Percentiles rank a stretch among this genome's conserved stretches.
Conservation (phyloP, 2,329 filamentous ascomycete species). For the Stemphylium lycopersici region DNA sequence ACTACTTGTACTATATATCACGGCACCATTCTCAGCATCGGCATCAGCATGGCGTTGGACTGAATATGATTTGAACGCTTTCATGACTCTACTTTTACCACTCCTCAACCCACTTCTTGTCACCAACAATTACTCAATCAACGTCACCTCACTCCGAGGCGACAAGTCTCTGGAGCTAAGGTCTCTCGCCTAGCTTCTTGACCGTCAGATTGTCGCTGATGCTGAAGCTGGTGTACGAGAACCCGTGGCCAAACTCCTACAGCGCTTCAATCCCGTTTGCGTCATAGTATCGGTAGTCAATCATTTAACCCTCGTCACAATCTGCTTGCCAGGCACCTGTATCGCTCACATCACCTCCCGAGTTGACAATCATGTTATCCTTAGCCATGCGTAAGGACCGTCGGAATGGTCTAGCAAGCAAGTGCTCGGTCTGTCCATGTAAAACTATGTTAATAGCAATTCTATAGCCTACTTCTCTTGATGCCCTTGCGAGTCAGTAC, state of each 20-base stretch:
- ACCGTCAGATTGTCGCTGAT: neutral
- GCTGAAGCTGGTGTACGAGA: conserved; percentile 48
- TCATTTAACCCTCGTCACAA: conserved; percentile 59
- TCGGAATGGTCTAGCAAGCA: too few relatives aligned
- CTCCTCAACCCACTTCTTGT: neutral
- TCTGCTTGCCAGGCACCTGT: conserved; percentile 54
- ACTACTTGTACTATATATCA: conserved; percentile 32
- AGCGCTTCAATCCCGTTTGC: conserved; percentile 32
- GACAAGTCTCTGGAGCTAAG: too few relatives aligned
- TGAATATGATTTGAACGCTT: conserved; percentile 8
- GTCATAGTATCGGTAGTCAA: conserved; percentile 63
- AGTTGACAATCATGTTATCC: conserved; percentile 40
- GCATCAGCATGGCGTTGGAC: conserved; percentile 33
- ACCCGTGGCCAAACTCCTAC: conserved; percentile 48
- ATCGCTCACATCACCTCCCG: conserved; percentile 40
- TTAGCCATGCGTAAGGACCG: too few relatives aligned
- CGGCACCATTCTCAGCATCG: conserved; percentile 23
- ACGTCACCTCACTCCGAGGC: too few relatives aligned
- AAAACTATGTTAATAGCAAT: too few relatives aligned
- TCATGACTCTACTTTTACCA: neutral
- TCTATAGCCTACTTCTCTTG: too few relatives aligned
- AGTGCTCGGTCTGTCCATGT: too few relatives aligned
- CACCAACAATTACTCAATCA: too few relatives aligned
- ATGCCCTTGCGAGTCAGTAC: too few relatives aligned
- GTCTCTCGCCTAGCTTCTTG: too few relatives aligned